Base-by-base conservation (phyloP, 1,139 yeast species). In the Yamadazyma atmosphaerica region DNA sequence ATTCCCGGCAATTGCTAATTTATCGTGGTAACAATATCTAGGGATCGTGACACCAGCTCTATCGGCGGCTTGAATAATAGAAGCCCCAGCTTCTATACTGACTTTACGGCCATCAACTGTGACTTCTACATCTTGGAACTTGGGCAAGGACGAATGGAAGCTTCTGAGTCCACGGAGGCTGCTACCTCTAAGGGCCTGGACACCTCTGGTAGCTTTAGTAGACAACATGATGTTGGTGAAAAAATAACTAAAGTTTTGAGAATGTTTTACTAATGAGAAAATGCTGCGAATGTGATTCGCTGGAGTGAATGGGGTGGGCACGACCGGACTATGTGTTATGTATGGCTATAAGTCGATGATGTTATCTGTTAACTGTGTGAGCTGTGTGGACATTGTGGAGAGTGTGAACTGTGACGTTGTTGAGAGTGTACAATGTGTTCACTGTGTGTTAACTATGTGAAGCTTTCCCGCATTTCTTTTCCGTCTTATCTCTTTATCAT, bases 1-100 rank as follows among this genome's bases (percentile, higher is more conserved):
- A 68, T 86, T 87, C 61, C 96, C 96, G n/a, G 96, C 96, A 59
- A 87, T 78, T 31, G 95, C 92, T 52, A 87, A 76, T 65, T 87
- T 86, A 56, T 87, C 96, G 64, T 87, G 96, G 72, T 85, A 87
- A 68, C 96, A 87, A 71, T 87, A 87, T 54, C 96, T 79, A 34
- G 96, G 96, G 38, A 87, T 83, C 38, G 83, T 74, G 33, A 86
- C 92, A 38, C 96, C 96, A 19, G 95, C 95, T 66, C 83, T 83
- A 59, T 87, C 95, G 47, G 94, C 89, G 34, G 96, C 96, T 67
- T 87, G 96, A 57, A 87, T 86, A 46, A 87, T 82, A 14, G 95
- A 85, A 31, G 95, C 78, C 4, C 95, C 95, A 35, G 90, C 92
- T 63, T 86, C 95, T 48, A 87, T 82, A 45, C 77, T 72, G 36